These are phyloP conservation scores for Sarcomyxa edulis DNA, from an alignment of 768 basidiomycete species.

Conservation along the genomic window DNA sequence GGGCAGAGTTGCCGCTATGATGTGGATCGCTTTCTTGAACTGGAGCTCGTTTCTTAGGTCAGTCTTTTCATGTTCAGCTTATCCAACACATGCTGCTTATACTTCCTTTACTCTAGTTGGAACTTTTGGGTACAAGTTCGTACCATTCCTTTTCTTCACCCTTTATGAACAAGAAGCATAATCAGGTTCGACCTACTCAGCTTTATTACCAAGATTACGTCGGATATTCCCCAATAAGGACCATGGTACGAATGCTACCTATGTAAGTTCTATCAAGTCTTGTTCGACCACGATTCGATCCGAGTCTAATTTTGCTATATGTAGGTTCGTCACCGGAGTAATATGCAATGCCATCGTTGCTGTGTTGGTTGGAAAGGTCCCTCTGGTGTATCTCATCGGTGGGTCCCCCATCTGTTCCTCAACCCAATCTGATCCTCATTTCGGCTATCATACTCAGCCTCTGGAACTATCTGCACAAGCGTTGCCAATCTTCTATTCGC, in stretches of 20 bases:
- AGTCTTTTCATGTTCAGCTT: no score
- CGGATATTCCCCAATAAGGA: conserved; percentile 45
- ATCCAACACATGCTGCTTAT: no score
- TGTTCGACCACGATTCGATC: no score
- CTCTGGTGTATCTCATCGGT: conserved; percentile 57
- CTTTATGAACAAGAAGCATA: no score
- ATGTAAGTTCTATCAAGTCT: no score
- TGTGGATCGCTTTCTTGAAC: conserved; percentile 51
- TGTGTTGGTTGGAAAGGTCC: conserved; percentile 47
- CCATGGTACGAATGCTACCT: conserved; percentile 65
- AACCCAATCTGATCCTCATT: neutral
- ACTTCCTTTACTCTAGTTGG: no score
- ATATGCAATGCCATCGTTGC: conserved; percentile 64
- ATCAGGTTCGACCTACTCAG: no score
- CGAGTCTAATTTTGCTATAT: no score
- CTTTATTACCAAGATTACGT: conserved; percentile 71
- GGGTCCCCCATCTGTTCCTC: conserved; percentile 11
- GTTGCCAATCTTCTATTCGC: conserved; percentile 63
- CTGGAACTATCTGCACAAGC: conserved; percentile 58
- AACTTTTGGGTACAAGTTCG: conserved; percentile 27
- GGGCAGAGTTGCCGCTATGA: conserved; percentile 53
- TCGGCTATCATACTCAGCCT: neutral
- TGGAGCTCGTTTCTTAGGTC: conserved; percentile 51
- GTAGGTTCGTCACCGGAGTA: conserved; percentile 59
- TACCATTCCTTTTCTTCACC: conserved; percentile 1